Evolutionary conservation across 1,139 yeast genomes (phyloP).

Genomic region (Blastobotrys niveus): DNA sequence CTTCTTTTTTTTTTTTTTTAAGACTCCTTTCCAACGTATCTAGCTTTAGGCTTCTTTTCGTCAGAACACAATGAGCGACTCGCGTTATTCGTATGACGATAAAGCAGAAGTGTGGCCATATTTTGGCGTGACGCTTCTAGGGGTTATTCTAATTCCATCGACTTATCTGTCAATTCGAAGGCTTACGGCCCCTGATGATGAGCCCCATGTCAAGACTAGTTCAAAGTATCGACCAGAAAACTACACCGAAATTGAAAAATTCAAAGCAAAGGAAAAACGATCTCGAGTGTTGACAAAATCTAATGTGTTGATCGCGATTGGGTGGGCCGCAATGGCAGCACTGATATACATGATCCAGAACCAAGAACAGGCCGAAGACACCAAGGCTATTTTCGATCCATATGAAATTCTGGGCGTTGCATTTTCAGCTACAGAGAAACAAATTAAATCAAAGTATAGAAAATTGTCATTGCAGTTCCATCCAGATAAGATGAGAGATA

Average conservation of each 20-base stretch:
- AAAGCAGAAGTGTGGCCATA: conserved; percentile 95
- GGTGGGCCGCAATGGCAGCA: conserved; percentile 60
- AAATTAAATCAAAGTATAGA: conserved; percentile 76
- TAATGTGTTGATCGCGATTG: conserved; percentile 46
- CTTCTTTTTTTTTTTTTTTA: no score
- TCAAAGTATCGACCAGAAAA: conserved; percentile 39
- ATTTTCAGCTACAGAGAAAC: conserved; percentile 63
- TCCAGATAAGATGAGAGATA: conserved; percentile 74
- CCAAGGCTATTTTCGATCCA: conserved; percentile 70
- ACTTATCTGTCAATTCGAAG: conserved; percentile 44
- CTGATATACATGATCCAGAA: conserved; percentile 47
- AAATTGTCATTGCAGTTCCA: conserved; percentile 82
- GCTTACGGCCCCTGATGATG: conserved; percentile 14
- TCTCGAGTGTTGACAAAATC: conserved; percentile 30
- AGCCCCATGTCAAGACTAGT: conserved; percentile 8
- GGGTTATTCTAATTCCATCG: conserved; percentile 62
- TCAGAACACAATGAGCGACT: conserved; percentile 39
- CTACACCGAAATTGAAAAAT: conserved; percentile 39
- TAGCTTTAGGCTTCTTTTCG: no score
- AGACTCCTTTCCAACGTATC: no score
- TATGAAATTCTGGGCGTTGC: conserved; percentile 77
- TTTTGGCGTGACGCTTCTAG: conserved; percentile 69
- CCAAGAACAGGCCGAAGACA: conserved; percentile 38
- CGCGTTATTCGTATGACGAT: conserved; percentile 67
- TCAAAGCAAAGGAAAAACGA: conserved; percentile 36